Percentiles rank a stretch among this genome's conserved stretches.
Conservation (phyloP, 805 yeast genomes). For the Zygoascus biomembranicola region DNA sequence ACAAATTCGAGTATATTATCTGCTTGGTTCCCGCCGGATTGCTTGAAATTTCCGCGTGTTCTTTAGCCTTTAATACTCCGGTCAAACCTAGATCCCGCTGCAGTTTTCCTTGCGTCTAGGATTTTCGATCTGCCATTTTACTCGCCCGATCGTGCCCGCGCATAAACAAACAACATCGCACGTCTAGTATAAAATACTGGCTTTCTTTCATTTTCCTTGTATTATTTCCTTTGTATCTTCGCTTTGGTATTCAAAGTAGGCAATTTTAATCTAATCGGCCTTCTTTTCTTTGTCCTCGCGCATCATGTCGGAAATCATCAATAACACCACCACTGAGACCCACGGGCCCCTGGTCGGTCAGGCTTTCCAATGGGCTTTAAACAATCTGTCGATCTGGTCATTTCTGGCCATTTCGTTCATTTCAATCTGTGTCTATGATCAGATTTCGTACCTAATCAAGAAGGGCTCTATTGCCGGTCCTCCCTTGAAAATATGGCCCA, state of each 20-base stretch:
- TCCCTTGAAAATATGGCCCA: slow-evolving; percentile 77
- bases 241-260: not conserved
- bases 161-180: no score
- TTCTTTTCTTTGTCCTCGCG: not conserved
- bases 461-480: slow-evolving; percentile 95
- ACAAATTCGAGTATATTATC: not conserved
- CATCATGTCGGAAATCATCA: not conserved
- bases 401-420: slow-evolving; percentile 15
- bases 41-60: no score
- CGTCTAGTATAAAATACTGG: no score
- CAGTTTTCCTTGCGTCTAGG: no score
- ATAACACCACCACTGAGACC: not conserved
- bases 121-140: no score
- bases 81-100: no score
- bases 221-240: not conserved
- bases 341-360: not conserved
- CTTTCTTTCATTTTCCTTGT: not conserved
- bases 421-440: slow-evolving; percentile 26
- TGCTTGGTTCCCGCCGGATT: not conserved
- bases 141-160: no score
- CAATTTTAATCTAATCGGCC: not conserved
- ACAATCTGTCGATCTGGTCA: slow-evolving; percentile 11
- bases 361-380: not conserved
- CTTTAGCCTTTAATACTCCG: no score
- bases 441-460: slow-evolving; percentile 61